Evolutionary conservation across 73 alveolate genomes (phyloP).

Genomic region (Stentor coeruleus): DNA sequence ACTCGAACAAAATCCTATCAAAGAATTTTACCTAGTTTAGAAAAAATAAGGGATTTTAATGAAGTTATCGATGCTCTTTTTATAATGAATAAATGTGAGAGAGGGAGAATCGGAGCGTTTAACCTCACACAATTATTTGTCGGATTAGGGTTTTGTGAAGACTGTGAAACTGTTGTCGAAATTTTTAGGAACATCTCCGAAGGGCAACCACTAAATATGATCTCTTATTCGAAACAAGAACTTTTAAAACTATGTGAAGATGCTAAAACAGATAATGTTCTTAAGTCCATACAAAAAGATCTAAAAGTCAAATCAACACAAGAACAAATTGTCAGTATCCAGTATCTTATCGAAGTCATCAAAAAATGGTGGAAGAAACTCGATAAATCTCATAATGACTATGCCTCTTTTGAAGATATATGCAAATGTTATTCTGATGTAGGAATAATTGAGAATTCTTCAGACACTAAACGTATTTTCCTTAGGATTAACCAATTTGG

Average conservation of each 20-base stretch:
- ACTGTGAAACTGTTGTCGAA: not conserved
- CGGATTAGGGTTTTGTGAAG: not conserved
- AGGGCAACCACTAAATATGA: not conserved
- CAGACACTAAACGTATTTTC: not conserved
- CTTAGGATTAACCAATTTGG: not conserved
- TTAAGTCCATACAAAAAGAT: not conserved
- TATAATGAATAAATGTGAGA: not conserved
- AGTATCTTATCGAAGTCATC: not conserved
- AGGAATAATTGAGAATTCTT: not conserved
- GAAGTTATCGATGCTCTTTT: conserved; percentile 5
- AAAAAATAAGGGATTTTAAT: too few species aligned
- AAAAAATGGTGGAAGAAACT: not conserved
- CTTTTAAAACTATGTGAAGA: not conserved
- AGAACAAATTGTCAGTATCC: not conserved
- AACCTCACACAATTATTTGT: not conserved
- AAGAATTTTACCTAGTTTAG: not conserved
- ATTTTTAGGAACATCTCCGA: not conserved
- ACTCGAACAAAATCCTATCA: too few species aligned
- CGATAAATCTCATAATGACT: not conserved
- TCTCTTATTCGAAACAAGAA: not conserved
- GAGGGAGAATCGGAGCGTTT: not conserved
- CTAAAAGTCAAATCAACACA: not conserved
- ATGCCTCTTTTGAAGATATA: not conserved
- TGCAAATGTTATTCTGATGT: not conserved
- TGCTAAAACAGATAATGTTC: not conserved